A percentile compares a stretch with the other conserved stretches of the same genome.
Conservation (phyloP, 768 basidiomycete species). For the Glaciozyma antarctica region DNA sequence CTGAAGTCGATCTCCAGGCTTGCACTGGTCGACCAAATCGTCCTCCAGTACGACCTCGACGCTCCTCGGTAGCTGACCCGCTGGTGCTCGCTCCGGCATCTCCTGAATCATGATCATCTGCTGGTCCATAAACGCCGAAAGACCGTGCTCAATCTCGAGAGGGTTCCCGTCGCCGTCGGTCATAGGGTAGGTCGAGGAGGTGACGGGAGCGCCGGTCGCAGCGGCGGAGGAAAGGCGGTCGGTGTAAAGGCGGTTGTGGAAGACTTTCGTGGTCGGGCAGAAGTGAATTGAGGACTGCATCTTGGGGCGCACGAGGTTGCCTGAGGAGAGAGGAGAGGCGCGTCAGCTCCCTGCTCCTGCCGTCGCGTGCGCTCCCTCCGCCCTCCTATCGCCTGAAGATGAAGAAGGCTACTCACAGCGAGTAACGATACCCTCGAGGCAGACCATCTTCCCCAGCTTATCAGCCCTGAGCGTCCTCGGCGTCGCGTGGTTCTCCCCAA, state of each 20-base stretch:
- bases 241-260: slow-evolving; percentile 81
- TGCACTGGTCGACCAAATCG: slow-evolving; percentile 92
- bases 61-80: slow-evolving; percentile 90
- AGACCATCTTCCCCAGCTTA: slow-evolving; percentile 92
- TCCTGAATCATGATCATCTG: slow-evolving; percentile 98
- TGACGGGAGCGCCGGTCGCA: slow-evolving; percentile 74
- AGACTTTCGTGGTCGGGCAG: slow-evolving; percentile 73
- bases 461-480: slow-evolving; percentile 79
- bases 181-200: slow-evolving; percentile 76
- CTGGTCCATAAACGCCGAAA: slow-evolving; percentile 86
- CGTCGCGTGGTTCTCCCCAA: slow-evolving; percentile 96
- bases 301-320: slow-evolving; percentile 91
- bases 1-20: slow-evolving; percentile 95
- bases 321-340: slow-evolving; percentile 32
- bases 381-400: not conserved
- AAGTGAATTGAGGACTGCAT: slow-evolving; percentile 96
- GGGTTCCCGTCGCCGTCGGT: slow-evolving; percentile 80
- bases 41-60: slow-evolving; percentile 94
- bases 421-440: slow-evolving; percentile 94
- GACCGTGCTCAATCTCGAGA: slow-evolving; percentile 83
- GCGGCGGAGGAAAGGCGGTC: slow-evolving; percentile 68
- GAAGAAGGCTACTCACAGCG: slow-evolving; percentile 50
- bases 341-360: not conserved
- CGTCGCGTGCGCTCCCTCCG: not conserved
- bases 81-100: slow-evolving; percentile 97